Evolutionary conservation across 2,329 filamentous ascomycete species (phyloP), one percentile per base, ranked within the genome.

Genomic region (Capronia americana): DNA sequence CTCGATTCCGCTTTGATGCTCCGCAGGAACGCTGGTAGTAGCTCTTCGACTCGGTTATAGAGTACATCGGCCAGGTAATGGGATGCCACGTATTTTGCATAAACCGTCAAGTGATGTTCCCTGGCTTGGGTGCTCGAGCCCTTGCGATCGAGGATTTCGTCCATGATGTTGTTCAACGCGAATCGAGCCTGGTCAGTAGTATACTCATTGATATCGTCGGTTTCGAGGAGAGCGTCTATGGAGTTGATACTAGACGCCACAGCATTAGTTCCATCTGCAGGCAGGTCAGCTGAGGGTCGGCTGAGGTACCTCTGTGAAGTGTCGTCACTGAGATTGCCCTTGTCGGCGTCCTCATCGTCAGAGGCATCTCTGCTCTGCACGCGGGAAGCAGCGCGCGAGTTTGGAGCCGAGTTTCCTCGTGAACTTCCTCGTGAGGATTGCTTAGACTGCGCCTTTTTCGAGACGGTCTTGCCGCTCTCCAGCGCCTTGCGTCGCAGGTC

Each of bases 131-230:
- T 86, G 70, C 88, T 92, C 77, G 89, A 92, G 70, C 90, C 88
- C 83, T 96, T 96, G 73, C 91, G 88, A 72, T 91, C 87, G 62
- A 90, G 83, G 30, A 96, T 86, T 71, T 91, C 88, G 56, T 89
- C 84, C 69, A 96, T 88, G 65, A 89, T 86, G 68, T 88, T 85
- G 30, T 84, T 81, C 38, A 93, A 79, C 64, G 87, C 84, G 17
- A 86, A 79, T 54, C 87, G 85, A 85, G 90, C 91, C 23, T 81
- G 81, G 28, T 84, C 83, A 57, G 83, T 79, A 12, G 79, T 77
- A 20, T 82, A 77, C 28, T 84, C 81, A 8, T 85, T 83, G 34
- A 80, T 78, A 60, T 87, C 85, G n/a, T 83, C 82, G 51, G 80
- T 79, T 53, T 83, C 80, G 57, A 84, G 79, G 41, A 89, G 81